Evolutionary conservation across 805 yeast genomes (phyloP).

Genomic region (Monosporozyma yasuniensis): DNA sequence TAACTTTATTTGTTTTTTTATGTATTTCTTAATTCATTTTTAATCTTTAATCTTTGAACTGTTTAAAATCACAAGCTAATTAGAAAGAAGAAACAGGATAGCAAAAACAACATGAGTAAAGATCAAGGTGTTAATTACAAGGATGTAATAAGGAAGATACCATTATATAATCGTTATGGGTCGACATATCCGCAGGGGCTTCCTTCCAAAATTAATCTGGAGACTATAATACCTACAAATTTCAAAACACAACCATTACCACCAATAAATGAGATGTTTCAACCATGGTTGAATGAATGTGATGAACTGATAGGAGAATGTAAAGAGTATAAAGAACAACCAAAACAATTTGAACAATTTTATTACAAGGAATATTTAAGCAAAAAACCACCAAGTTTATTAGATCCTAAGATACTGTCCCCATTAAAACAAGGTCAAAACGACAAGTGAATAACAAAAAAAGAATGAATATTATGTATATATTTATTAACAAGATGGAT

Average conservation of each 20-base stretch:
- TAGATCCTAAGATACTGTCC: slow-evolving; percentile 12
- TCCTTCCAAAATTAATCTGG: not conserved
- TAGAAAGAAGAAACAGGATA: not conserved
- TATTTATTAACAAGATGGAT: too few relatives aligned
- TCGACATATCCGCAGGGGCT: slow-evolving; percentile 14
- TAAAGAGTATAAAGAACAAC: slow-evolving; percentile 9
- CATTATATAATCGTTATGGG: slow-evolving; percentile 20
- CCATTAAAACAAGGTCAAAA: slow-evolving; percentile 2
- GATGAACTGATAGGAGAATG: slow-evolving; percentile 11
- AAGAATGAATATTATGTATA: not conserved
- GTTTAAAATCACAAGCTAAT: not conserved
- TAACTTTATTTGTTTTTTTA: not conserved
- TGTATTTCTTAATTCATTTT: not conserved
- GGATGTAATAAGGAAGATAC: slow-evolving; percentile 12
- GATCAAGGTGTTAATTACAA: not conserved
- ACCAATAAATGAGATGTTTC: slow-evolving; percentile 16
- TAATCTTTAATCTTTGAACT: not conserved
- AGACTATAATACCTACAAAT: slow-evolving; percentile 5
- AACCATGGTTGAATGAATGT: slow-evolving; percentile 23
- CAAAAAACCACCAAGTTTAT: slow-evolving; percentile 27
- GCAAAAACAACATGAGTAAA: not conserved
- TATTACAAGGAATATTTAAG: slow-evolving; percentile 16
- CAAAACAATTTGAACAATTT: slow-evolving; percentile 19
- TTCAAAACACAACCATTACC: slow-evolving; percentile 13
- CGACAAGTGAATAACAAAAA: not conserved